Evolutionary conservation across 306 rosid genomes (phyloP).

Genomic region (Urtica urens): DNA sequence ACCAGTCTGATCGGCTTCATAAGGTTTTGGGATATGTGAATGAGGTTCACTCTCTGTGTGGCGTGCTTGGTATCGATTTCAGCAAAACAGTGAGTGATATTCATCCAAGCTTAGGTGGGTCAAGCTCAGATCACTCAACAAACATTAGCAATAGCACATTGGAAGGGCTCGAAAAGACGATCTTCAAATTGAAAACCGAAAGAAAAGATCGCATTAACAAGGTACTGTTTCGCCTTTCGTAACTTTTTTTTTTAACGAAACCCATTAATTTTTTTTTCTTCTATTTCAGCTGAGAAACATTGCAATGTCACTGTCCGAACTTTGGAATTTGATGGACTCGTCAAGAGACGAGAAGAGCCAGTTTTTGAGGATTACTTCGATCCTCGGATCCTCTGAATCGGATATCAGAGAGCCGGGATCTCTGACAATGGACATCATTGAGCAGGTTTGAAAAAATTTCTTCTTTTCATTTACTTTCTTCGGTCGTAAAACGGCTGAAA

Average conservation of each 20-base stretch:
- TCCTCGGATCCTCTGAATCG: constrained; percentile 45
- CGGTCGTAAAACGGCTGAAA: too few species aligned
- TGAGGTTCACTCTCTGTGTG: constrained; percentile 83
- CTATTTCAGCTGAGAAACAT: constrained; percentile 71
- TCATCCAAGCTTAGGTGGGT: constrained; percentile 80
- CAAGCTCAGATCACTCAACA: constrained; percentile 61
- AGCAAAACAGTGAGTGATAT: constrained; percentile 73
- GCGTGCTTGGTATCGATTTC: constrained; percentile 81
- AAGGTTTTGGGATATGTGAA: constrained; percentile 78
- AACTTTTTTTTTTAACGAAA: neutral
- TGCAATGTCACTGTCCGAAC: constrained; percentile 54
- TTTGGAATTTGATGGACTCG: constrained; percentile 98
- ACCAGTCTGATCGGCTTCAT: constrained; percentile 83
- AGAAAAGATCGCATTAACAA: constrained; percentile 60
- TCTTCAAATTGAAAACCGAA: constrained; percentile 57
- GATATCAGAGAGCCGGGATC: constrained; percentile 57
- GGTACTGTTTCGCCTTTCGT: too few species aligned
- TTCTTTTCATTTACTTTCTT: too few species aligned
- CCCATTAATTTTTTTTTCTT: constrained; percentile 7
- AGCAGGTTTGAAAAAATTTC: constrained; percentile 48
- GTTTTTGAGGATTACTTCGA: constrained; percentile 44
- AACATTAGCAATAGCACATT: constrained; percentile 78
- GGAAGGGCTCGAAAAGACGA: constrained; percentile 78
- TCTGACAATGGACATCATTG: constrained; percentile 63
- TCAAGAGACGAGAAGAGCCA: constrained; percentile 62